Evolutionary conservation across 2,329 filamentous ascomycete genomes (phyloP), one percentile per base, ranked within the genome.

Genomic region (Bipolaris sorokiniana): DNA sequence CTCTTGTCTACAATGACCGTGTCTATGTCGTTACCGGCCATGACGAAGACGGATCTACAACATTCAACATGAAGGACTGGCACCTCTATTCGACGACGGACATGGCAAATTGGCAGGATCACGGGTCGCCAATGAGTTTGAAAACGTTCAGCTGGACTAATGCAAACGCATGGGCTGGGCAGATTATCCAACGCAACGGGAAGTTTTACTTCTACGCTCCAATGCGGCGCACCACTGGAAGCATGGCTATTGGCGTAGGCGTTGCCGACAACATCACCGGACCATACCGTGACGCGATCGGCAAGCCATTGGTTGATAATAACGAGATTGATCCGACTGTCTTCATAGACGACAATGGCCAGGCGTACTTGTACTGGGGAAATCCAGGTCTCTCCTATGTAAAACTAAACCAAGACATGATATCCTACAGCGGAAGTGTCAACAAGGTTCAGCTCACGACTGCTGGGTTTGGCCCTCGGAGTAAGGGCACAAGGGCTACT

Each of bases 141-240:
- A 37, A 53, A 11, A 59, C 55, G 15, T 64, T 64, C 50, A 55
- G 49, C 18, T 64, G 58, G 61, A 56, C 61, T 26, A 59, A 34
- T 36, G 44, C 49, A 23, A 51, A 52, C n/a, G 61, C 61, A 26
- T 64, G 61, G 61, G 61, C 61, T 23, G 61, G 61, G 2, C 61
- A 64, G 31, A 56, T 64, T 15, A 59, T 61, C 36, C 41, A 49
- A 11, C 59, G 62, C 36, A 64, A 62, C 40, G 47, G 47, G 36
- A 64, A 64, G 47, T 64, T 64, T 44, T 64, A 64, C 42, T 64
- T 47, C 47, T 64, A 64, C 54, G 62, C 59, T 3, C 62, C 62
- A 26, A 48, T 64, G 15, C 56, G 50, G 42, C 47, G 47, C n/a
- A 46, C 28, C 7, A 54, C 40, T 38, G 62, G 62, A 13, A 40